Evolutionary conservation across 495 filamentous ascomycete genomes (phyloP).

Genomic region (Neurospora hispaniola): DNA sequence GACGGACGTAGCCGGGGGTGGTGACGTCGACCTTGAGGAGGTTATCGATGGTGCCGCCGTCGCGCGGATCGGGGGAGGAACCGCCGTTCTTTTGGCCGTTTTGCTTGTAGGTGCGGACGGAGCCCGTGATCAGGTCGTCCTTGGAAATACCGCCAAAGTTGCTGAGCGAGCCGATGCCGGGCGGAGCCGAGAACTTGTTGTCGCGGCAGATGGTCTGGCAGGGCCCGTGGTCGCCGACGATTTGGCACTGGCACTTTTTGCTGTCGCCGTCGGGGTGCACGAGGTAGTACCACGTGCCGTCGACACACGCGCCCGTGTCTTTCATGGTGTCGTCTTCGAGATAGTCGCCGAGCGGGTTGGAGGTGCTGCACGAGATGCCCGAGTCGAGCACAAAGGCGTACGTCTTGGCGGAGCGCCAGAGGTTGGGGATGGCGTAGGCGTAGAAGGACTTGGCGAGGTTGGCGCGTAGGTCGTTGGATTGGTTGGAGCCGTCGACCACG

Average conservation of each 20-base stretch:
- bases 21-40: conserved; percentile 18
- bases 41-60: conserved; percentile 8
- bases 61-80: conserved; percentile 8
- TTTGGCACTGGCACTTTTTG: background rate
- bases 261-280: conserved; percentile 12
- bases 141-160: conserved; percentile 15
- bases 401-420: conserved; percentile 16
- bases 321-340: conserved; percentile 10
- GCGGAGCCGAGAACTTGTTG: conserved; percentile 11
- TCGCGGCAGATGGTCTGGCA: conserved; percentile 4
- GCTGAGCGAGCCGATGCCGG: conserved; percentile 16
- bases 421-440: conserved; percentile 22
- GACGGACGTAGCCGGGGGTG: conserved; percentile 18
- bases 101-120: conserved; percentile 18
- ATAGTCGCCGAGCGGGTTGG: conserved; percentile 15
- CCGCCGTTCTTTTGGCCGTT: conserved; percentile 24
- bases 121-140: conserved; percentile 18
- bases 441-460: conserved; percentile 15
- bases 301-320: conserved; percentile 13
- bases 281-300: conserved; percentile 22
- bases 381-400: conserved; percentile 27
- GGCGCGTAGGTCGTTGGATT: background rate
- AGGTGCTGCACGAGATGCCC: conserved; percentile 14
- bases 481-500: background rate
- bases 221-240: background rate